Evolutionary conservation across 495 filamentous ascomycete genomes (phyloP).

Genomic region (Thozetella sp.): DNA sequence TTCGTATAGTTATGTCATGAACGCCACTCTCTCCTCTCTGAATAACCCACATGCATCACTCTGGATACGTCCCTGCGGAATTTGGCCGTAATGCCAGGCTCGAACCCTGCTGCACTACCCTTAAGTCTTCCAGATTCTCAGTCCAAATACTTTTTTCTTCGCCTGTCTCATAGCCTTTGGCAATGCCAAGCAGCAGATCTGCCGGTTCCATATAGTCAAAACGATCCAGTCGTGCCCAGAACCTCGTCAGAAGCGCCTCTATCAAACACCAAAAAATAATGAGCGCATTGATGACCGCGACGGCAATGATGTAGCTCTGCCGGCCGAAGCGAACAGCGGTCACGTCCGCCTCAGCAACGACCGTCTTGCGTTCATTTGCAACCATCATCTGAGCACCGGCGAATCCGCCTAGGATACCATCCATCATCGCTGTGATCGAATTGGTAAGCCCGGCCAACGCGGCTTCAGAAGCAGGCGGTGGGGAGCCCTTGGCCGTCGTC

Average conservation of each 20-base stretch:
- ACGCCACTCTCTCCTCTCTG: no score
- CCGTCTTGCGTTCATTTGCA: slow-evolving; percentile 8
- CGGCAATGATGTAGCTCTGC: slow-evolving; percentile 27
- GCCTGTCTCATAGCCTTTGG: neutral
- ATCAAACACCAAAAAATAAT: slow-evolving; percentile 18
- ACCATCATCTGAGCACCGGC: slow-evolving; percentile 34
- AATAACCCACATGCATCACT: no score
- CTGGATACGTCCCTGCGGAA: no score
- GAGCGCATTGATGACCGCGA: slow-evolving; percentile 15
- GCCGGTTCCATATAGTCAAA: neutral
- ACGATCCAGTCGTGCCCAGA: neutral
- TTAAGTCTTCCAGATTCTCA: neutral
- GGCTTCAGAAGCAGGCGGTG: slow-evolving; percentile 14
- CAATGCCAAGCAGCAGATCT: neutral
- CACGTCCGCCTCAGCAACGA: slow-evolving; percentile 11
- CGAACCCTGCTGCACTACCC: neutral
- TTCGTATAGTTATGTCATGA: no score
- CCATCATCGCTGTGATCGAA: slow-evolving; percentile 26
- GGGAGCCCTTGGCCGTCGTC: neutral
- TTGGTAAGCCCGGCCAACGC: slow-evolving; percentile 30
- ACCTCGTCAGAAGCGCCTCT: neutral
- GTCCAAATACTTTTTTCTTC: neutral
- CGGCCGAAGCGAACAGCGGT: slow-evolving; percentile 23
- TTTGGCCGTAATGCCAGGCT: neutral
- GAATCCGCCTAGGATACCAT: slow-evolving; percentile 32